Evolutionary conservation across 2,329 filamentous ascomycete species (phyloP), one percentile per base, ranked within the genome.

Genomic region (Whalleya microplaca): DNA sequence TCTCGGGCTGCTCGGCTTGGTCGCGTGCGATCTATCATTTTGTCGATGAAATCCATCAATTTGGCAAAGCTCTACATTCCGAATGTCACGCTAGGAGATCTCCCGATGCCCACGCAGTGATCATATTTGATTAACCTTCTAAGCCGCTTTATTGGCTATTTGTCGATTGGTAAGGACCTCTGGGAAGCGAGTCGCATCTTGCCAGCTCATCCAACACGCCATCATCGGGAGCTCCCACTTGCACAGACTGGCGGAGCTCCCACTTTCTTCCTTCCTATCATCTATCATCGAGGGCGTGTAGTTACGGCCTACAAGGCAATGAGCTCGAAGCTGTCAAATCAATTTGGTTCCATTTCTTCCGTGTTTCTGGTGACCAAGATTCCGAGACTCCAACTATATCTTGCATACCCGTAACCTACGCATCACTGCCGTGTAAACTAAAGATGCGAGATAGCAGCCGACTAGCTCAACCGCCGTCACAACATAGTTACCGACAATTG

Each of bases 181-280:
- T 45, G 51, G 27, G 37, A 18, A 45, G 14, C 56, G 46, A 59
- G 53, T 55, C 40, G 40, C 51, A 62, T 60, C 41, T 45, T 51
- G 60, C 56, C 60, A 62, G 55, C 57, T 57, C 57, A 60, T 32
- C 45, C 19, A 41, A 49, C 52, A 16, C 14, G 32, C 4, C 14
- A 37, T 37, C 32, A n/a, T 12, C 6, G 10, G 10, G 14, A 3
- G 32, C 23, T 37, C 14, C 32, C 32, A n/a, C 32, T 37, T 37
- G 9, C 10, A 37, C 32, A 37, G 32, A 16, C 14, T 12, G 32
- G 32, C 3, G 14, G 32, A 7, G 32, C 32, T 37, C 32, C 32
- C 14, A 16, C 6, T 12, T 16, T 37, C 32, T 37, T 12, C 12
- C 12, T 29, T 29, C 27, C 27, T 29, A 5, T 29, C 12, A 12